These are phyloP conservation scores for Melanomma pulvis-pyrius DNA, from an alignment of 495 filamentous ascomycete species.

Conservation along the genomic window DNA sequence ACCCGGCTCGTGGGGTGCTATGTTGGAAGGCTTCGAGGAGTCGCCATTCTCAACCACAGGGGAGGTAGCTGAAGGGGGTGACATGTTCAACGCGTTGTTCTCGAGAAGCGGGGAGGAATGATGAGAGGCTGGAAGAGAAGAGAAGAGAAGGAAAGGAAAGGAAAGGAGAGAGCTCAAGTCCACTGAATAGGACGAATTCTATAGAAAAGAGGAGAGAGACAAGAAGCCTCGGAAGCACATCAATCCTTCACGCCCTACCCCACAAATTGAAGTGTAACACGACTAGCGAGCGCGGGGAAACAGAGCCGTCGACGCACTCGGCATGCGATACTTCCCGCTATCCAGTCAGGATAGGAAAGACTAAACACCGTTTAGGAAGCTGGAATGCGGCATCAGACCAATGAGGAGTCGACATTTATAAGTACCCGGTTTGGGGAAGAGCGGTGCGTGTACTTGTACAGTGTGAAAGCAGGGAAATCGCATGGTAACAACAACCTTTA, in stretches of 20 bases:
- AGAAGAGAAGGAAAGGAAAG: not conserved
- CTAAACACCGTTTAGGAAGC: not conserved
- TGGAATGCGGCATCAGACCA: not conserved
- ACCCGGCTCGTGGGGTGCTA: conserved; percentile 41
- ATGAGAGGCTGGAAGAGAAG: not conserved
- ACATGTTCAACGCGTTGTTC: conserved; percentile 12
- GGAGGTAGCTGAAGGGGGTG: conserved; percentile 21
- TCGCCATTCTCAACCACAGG: conserved; percentile 20
- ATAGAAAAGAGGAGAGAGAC: conserved; percentile 1
- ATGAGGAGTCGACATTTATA: not conserved
- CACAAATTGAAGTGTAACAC: not conserved
- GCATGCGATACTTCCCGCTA: not conserved
- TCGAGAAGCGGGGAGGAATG: not conserved
- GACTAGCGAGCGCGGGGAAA: not conserved
- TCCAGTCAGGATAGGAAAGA: not conserved
- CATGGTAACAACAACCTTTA: too few relatives aligned
- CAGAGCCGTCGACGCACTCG: not conserved
- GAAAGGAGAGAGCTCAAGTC: not conserved
- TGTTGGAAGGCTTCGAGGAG: conserved; percentile 22
- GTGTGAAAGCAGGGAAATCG: too few relatives aligned
- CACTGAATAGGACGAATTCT: too few relatives aligned
- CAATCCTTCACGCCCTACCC: not conserved
- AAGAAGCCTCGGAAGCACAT: not conserved
- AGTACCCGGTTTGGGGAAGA: too few relatives aligned
- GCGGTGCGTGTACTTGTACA: too few relatives aligned